Conservation (phyloP, 2,329 filamentous ascomycete genomes). For the Phialophora macrospora region DNA sequence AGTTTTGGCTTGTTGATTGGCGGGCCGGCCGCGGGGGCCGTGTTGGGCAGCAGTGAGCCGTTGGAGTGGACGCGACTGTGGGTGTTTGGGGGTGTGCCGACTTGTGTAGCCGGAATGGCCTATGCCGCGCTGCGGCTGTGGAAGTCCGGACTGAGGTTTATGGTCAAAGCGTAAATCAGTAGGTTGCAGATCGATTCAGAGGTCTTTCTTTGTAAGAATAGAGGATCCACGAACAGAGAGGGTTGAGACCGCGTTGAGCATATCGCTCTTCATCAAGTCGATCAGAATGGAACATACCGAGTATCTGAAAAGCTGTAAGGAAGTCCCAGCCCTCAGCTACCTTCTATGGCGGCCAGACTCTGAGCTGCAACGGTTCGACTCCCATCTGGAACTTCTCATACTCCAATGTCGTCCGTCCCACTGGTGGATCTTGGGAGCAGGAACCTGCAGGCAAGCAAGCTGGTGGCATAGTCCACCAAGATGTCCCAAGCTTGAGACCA, state of each 20-base stretch:
- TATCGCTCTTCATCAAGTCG: neutral
- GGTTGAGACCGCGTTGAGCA: neutral
- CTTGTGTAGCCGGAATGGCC: slow-evolving; percentile 14
- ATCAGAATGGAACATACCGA: neutral
- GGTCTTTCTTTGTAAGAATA: neutral
- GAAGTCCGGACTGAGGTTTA: slow-evolving; percentile 18
- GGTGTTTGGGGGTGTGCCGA: slow-evolving; percentile 25
- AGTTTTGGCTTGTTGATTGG: slow-evolving; percentile 25
- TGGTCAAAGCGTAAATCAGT: slow-evolving; percentile 17
- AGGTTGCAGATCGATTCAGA: neutral
- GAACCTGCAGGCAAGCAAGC: neutral
- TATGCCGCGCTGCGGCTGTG: slow-evolving; percentile 15
- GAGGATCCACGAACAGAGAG: neutral
- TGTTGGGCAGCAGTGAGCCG: slow-evolving; percentile 14
- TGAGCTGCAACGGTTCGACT: neutral
- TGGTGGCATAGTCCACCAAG: neutral
- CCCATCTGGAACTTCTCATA: neutral
- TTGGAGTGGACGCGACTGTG: slow-evolving; percentile 31
- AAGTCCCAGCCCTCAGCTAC: neutral
- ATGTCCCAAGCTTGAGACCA: neutral
- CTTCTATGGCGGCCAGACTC: neutral
- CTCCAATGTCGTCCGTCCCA: neutral
- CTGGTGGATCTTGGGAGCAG: too few relatives aligned
- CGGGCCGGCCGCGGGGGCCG: slow-evolving; percentile 23
- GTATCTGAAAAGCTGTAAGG: neutral